Evolutionary conservation across 306 rosid species (phyloP).

Genomic region (Vicia villosa): DNA sequence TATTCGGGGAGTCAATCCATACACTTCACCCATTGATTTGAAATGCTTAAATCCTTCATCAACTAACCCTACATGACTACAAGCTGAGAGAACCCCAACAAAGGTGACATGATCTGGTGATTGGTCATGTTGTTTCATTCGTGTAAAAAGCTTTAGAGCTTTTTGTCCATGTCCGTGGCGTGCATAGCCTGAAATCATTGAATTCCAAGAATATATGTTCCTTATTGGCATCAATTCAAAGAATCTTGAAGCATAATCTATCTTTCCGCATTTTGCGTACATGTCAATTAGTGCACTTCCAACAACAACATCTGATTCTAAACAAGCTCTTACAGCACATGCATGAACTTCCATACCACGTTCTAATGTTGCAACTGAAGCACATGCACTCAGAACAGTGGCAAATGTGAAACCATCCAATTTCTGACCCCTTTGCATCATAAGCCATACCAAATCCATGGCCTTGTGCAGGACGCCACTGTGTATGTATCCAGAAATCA

Average conservation of each 20-base stretch:
- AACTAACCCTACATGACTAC: conserved; percentile 91
- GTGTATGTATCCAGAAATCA: conserved; percentile 90
- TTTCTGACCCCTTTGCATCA: conserved; percentile 87
- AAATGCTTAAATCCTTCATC: conserved; percentile 76
- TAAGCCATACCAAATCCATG: conserved; percentile 75
- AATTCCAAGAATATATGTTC: conserved; percentile 88
- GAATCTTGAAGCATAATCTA: conserved; percentile 89
- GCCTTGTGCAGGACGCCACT: conserved; percentile 73
- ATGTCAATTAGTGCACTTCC: conserved; percentile 92
- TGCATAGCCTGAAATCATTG: conserved; percentile 89
- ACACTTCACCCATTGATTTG: conserved; percentile 59
- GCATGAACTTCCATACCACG: conserved; percentile 97
- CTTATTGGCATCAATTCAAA: conserved; percentile 74
- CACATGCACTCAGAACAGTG: conserved; percentile 95
- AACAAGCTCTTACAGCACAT: conserved; percentile 69
- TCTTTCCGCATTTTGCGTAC: conserved; percentile 90
- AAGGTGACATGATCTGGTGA: conserved; percentile 87
- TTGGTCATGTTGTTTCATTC: conserved; percentile 66
- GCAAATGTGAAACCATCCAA: conserved; percentile 86
- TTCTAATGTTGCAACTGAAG: conserved; percentile 83
- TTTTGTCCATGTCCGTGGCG: conserved; percentile 82
- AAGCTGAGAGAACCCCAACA: conserved; percentile 89
- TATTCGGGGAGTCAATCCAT: conserved; percentile 66
- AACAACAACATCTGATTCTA: conserved; percentile 77
- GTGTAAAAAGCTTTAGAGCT: conserved; percentile 68